Evolutionary conservation across 2,329 filamentous ascomycete species (phyloP), one percentile per base, ranked within the genome.

Genomic region (Exserohilum rostratum): DNA sequence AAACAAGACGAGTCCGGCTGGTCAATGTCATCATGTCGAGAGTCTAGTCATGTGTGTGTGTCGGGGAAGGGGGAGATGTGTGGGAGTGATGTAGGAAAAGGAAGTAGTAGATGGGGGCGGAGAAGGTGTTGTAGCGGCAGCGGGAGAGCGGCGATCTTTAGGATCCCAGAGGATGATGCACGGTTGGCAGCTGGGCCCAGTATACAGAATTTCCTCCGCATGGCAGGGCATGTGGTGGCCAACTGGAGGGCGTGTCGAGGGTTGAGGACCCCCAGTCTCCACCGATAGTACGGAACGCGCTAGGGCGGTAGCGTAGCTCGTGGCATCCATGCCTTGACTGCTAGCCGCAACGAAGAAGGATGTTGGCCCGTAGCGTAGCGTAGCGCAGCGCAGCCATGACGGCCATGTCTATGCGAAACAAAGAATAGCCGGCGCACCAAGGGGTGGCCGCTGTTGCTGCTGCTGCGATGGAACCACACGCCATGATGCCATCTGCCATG

Each of bases 161-260:
- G 58, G 33, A 44, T 49, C 46, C 56, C 40, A 55, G 35, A 54
- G 50, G 59, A n/a, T 68, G 62, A 70, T 69, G 68, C 71, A 72
- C 43, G 38, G 33, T 29, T 38, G 49, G 15, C 22, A 11, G 47
- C 47, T 30, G 52, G 47, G 47, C 33, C 40, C 35, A 25, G 42
- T 40, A 47, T 58, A 53, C 58, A 58, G 55, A 64, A 37, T 53
- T 27, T 25, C 47, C 42, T 39, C 38, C 38, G 33, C 47, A 50
- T 33, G 45, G 53, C 46, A 43, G 37, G 51, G 50, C 22, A 58
- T 56, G 50, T 48, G 33, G n/a, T 31, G 48, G 46, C 51, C 57
- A 57, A 60, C 59, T 60, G 53, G 55, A 51, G 40, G 22, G 48
- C 53, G n/a, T 56, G 47, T 51, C 37, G 52, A 30, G 35, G n/a